Evolutionary conservation across 2,329 filamentous ascomycete species (phyloP).

Genomic region (Trichoderma cornu-damae): DNA sequence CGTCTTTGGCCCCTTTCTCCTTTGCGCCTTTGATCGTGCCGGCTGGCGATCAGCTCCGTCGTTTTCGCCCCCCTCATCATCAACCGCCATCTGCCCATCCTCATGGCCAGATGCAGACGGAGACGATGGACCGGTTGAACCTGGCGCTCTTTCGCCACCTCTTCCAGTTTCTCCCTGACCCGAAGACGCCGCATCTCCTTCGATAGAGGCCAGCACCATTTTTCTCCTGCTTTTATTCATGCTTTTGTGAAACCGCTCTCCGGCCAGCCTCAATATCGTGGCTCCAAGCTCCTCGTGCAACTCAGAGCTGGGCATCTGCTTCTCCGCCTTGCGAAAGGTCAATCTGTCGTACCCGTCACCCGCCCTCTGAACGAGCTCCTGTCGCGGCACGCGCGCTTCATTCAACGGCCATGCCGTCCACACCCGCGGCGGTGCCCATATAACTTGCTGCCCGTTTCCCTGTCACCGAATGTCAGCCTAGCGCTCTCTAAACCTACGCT

Average conservation of each 20-base stretch:
- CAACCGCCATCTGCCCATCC: background rate
- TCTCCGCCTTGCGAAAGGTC: conserved; percentile 43
- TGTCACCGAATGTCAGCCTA: conserved; percentile 17
- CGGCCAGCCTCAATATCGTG: conserved; percentile 60
- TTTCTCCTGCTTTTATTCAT: conserved; percentile 20
- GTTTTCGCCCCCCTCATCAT: conserved; percentile 17
- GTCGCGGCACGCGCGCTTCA: conserved; percentile 54
- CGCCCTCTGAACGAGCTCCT: conserved; percentile 38
- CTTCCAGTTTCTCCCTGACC: conserved; percentile 1
- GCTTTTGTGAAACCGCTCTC: conserved; percentile 51
- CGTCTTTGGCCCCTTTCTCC: conserved; percentile 20
- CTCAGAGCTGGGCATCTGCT: conserved; percentile 49
- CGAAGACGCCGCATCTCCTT: background rate
- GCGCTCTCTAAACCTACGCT: background rate
- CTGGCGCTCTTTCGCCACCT: background rate
- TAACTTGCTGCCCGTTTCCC: conserved; percentile 29
- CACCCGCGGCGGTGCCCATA: conserved; percentile 49
- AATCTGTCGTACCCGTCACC: conserved; percentile 46
- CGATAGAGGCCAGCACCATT: conserved; percentile 7
- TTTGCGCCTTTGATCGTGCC: background rate
- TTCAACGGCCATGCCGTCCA: conserved; percentile 88
- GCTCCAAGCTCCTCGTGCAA: conserved; percentile 69
- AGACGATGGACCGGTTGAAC: background rate
- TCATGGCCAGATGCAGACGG: background rate
- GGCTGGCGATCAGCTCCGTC: conserved; percentile 17